These are phyloP conservation scores for Rutidosis leptorrhynchoides DNA, from an alignment of 129 eudicot species.

Conservation along the genomic window DNA sequence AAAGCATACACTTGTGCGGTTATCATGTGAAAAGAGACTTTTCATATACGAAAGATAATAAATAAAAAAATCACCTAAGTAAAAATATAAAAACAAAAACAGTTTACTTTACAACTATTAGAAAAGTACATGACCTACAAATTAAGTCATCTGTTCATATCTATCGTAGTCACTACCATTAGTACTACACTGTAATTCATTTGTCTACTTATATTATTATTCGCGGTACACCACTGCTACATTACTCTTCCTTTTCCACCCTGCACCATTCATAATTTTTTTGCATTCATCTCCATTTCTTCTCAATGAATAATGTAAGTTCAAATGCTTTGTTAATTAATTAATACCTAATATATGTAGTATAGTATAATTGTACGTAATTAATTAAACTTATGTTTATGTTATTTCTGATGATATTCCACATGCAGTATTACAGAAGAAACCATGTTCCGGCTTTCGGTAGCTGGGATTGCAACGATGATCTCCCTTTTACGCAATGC, in stretches of 20 bases:
- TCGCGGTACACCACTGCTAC: conserved; percentile 3
- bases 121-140: neutral
- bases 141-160: neutral
- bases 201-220: neutral
- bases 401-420: no score
- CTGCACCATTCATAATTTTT: no score
- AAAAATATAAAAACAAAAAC: neutral
- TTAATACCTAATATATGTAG: neutral
- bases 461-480: conserved; percentile 79
- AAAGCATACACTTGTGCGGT: neutral
- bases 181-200: neutral
- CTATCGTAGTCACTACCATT: neutral
- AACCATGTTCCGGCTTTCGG: conserved; percentile 88
- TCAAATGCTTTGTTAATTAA: neutral
- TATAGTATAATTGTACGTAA: no score
- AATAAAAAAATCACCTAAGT: neutral
- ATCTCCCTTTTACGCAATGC: conserved; percentile 84
- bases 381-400: no score
- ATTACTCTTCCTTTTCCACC: neutral
- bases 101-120: neutral
- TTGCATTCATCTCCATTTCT: neutral
- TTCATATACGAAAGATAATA: neutral
- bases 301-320: neutral
- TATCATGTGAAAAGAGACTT: conserved; percentile 19
- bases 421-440: conserved; percentile 29